phyloP scores from a whole-genome alignment of 441 rosid species.

The Isatis lusitanica region DNA sequence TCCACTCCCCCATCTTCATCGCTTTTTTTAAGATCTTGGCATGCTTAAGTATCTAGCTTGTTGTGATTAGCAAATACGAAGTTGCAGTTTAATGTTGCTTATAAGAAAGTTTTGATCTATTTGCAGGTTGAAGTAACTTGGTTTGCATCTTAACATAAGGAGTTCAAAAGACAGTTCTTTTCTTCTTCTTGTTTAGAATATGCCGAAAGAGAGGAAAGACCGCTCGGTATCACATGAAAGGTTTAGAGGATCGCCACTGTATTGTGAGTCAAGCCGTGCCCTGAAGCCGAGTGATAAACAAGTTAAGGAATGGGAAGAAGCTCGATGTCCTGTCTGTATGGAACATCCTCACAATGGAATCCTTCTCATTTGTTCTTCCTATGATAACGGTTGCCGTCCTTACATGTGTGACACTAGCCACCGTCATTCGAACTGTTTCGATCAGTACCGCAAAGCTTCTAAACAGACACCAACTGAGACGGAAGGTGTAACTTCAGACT shows the following conservation, averaged over 20 bases:
- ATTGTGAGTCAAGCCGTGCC: conserved; percentile 31
- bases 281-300: conserved; percentile 28
- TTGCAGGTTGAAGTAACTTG: conserved; percentile 4
- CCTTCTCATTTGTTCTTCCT: conserved; percentile 51
- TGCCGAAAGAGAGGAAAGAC: conserved; percentile 39
- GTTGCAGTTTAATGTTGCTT: background rate
- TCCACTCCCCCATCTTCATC: background rate
- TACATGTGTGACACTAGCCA: conserved; percentile 61
- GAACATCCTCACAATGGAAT: conserved; percentile 64
- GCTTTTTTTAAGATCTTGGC: background rate
- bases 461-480: conserved; percentile 37
- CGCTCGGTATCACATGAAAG: conserved; percentile 26
- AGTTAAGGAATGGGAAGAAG: conserved; percentile 52
- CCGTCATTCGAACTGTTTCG: conserved; percentile 56
- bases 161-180: background rate
- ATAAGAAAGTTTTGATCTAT: conserved; percentile 10
- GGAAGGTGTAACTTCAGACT: conserved; percentile 35
- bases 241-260: conserved; percentile 23
- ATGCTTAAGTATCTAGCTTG: background rate
- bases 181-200: background rate
- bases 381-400: conserved; percentile 52
- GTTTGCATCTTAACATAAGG: background rate
- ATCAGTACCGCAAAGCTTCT: conserved; percentile 66
- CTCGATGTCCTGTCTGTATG: conserved; percentile 55
- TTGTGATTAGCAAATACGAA: background rate